A percentile compares a stretch with the other conserved stretches of the same genome.
Conservation (phyloP, 495 filamentous ascomycete species). For the Lepidopterella palustris region DNA sequence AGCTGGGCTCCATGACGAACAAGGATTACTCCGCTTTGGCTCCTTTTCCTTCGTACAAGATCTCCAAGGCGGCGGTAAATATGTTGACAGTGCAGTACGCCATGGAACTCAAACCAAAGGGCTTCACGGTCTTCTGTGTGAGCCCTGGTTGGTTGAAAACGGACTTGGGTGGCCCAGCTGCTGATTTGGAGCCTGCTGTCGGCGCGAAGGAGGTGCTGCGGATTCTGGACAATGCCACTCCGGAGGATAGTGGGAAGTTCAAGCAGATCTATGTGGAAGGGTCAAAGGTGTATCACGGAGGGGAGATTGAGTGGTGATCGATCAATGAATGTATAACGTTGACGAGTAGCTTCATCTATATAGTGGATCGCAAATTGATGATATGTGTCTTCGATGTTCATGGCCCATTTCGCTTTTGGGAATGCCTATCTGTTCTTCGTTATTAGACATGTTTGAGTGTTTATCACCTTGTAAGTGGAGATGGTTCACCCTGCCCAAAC, state of each 20-base stretch:
- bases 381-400: no score
- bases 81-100: conserved; percentile 47
- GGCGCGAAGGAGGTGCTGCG: neutral
- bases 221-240: neutral
- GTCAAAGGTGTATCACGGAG: no score
- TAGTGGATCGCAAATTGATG: no score
- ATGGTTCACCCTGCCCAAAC: no score
- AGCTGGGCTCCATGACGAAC: neutral
- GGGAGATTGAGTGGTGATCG: no score
- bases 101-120: conserved; percentile 35
- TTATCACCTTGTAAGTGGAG: no score
- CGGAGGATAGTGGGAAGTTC: neutral
- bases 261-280: neutral
- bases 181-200: neutral
- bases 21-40: conserved; percentile 7
- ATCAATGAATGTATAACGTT: no score
- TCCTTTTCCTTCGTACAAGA: conserved; percentile 44
- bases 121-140: conserved; percentile 41
- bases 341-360: no score
- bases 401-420: no score
- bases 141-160: neutral
- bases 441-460: no score
- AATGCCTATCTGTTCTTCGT: no score
- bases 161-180: neutral
- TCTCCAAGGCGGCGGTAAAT: conserved; percentile 48